A percentile compares a stretch with the other conserved stretches of the same genome.
phyloP scores from a whole-genome alignment of 495 filamentous ascomycete genomes.

The Trichocladium antarcticum region DNA sequence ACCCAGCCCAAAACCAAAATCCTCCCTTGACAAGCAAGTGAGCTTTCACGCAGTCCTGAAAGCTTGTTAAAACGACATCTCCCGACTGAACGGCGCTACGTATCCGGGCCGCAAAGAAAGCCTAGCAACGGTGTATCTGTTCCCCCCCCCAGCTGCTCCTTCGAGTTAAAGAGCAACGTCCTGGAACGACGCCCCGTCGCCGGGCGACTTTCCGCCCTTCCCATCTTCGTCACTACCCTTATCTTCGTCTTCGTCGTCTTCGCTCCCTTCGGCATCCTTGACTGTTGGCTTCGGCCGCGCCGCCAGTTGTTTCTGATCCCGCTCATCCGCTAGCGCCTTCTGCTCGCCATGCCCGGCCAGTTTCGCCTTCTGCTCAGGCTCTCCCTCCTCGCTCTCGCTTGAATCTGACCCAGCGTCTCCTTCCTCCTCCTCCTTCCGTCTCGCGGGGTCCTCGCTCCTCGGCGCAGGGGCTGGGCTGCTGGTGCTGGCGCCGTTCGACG shows the following conservation, averaged over 20 bases:
- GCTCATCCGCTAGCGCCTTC: conserved; percentile 45
- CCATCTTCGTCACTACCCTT: conserved; percentile 19
- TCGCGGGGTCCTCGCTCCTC: neutral
- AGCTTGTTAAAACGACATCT: no score
- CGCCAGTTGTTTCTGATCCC: conserved; percentile 40
- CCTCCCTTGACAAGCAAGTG: no score
- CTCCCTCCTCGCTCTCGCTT: conserved; percentile 28
- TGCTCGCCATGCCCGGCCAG: conserved; percentile 39
- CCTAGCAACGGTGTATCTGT: neutral
- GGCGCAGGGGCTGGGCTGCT: neutral
- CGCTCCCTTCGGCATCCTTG: conserved; percentile 19
- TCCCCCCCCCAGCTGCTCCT: neutral
- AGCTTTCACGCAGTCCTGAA: no score
- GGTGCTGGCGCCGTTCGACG: neutral
- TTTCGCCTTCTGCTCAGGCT: conserved; percentile 26
- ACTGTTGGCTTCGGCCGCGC: conserved; percentile 28
- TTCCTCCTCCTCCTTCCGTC: conserved; percentile 13
- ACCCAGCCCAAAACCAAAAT: no score
- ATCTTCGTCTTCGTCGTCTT: conserved; percentile 23
- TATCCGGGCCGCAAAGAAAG: no score
- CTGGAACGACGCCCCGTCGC: conserved; percentile 41
- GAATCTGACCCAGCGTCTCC: conserved; percentile 18
- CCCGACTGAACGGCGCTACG: no score
- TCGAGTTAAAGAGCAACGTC: conserved; percentile 40
- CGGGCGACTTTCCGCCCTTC: conserved; percentile 32